phyloP scores from a whole-genome alignment of 2,329 filamentous ascomycete genomes.

The Paecilomyces sp. region DNA sequence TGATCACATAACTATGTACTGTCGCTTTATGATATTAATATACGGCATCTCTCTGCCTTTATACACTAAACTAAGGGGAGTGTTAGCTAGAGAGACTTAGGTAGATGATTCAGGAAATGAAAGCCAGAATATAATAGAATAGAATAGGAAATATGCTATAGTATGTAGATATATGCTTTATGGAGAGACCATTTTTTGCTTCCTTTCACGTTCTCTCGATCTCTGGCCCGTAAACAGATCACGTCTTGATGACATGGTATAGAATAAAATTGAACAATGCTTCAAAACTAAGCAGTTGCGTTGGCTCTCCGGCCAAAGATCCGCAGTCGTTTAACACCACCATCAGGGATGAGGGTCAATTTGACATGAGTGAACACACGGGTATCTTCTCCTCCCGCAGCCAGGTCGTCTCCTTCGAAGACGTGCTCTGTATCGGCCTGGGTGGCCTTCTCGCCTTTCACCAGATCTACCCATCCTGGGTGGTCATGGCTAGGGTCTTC shows the following conservation, averaged over 20 bases:
- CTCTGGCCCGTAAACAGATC: not conserved
- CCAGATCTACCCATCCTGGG: conserved; percentile 28
- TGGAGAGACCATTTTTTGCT: not conserved
- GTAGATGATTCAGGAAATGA: too few species aligned
- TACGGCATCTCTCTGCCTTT: too few species aligned
- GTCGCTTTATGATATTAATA: too few species aligned
- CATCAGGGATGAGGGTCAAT: conserved; percentile 87
- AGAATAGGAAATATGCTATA: not conserved
- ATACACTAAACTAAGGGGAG: too few species aligned
- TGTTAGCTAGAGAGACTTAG: too few species aligned
- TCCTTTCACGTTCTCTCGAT: not conserved
- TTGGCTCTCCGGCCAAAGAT: conserved; percentile 57
- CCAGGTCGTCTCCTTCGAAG: conserved; percentile 37
- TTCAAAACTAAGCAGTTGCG: not conserved
- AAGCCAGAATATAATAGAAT: not conserved
- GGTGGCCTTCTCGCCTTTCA: conserved; percentile 29
- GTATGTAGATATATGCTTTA: not conserved
- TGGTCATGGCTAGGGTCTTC: conserved; percentile 26
- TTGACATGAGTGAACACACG: conserved; percentile 73
- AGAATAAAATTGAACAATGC: not conserved
- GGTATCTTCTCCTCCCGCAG: conserved; percentile 59
- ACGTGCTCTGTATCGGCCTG: conserved; percentile 35
- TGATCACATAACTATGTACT: too few species aligned
- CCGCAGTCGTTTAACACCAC: conserved; percentile 81
- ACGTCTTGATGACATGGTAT: too few species aligned